Conservation (phyloP, 2,329 filamentous ascomycete genomes). For the Stachybotrys chartarum region DNA sequence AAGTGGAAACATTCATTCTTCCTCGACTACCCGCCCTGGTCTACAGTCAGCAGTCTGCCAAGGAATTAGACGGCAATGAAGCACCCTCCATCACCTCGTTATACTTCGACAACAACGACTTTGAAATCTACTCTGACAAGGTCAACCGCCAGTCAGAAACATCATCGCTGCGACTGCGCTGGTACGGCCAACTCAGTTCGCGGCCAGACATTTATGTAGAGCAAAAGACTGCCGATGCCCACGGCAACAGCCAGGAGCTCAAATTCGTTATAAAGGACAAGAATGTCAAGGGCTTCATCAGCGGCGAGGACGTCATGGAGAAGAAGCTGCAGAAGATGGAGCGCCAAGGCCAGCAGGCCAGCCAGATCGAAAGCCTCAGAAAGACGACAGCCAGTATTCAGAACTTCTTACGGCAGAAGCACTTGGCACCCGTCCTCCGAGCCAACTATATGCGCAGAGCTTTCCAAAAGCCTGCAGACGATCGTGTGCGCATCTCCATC, state of each 20-base stretch:
- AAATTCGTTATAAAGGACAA: slow-evolving; percentile 88
- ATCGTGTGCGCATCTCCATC: slow-evolving; percentile 83
- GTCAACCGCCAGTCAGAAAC: slow-evolving; percentile 69
- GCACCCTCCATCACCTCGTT: slow-evolving; percentile 92
- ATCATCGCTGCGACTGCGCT: slow-evolving; percentile 77
- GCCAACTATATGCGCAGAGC: slow-evolving; percentile 93
- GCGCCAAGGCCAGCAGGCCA: slow-evolving; percentile 59
- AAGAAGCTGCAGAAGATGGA: slow-evolving; percentile 85
- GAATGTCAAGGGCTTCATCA: slow-evolving; percentile 81
- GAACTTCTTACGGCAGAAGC: slow-evolving; percentile 66
- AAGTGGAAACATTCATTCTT: slow-evolving; percentile 93
- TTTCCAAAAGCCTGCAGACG: slow-evolving; percentile 91
- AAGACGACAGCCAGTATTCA: slow-evolving; percentile 71
- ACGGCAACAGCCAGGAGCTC: slow-evolving; percentile 70
- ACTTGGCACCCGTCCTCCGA: slow-evolving; percentile 76
- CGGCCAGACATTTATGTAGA: slow-evolving; percentile 79
- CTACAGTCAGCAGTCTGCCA: slow-evolving; percentile 82
- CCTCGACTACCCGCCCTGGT: slow-evolving; percentile 85
- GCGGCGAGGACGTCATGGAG: slow-evolving; percentile 84
- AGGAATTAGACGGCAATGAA: slow-evolving; percentile 70
- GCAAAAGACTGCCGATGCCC: slow-evolving; percentile 77
- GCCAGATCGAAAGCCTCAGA: slow-evolving; percentile 63
- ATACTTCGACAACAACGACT: slow-evolving; percentile 87
- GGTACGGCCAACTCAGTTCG: slow-evolving; percentile 78
- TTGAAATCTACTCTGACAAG: slow-evolving; percentile 81